Conservation (phyloP, 2,329 filamentous ascomycete genomes). For the Cryphonectria radicalis region DNA sequence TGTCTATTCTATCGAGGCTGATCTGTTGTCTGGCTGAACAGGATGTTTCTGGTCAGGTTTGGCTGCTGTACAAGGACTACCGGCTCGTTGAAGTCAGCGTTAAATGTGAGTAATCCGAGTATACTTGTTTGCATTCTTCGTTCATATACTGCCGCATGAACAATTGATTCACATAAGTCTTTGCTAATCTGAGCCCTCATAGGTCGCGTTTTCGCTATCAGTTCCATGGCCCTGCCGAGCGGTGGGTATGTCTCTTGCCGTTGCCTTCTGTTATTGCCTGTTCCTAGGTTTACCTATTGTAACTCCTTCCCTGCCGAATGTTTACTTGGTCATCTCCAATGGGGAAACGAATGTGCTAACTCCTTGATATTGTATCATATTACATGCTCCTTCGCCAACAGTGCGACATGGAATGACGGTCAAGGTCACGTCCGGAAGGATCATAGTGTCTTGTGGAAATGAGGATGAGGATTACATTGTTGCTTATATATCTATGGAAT, state of each 20-base stretch:
- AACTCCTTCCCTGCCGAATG: not conserved
- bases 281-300: not conserved
- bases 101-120: not conserved
- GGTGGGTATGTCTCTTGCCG: not conserved
- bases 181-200: not conserved
- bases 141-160: not conserved
- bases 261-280: not conserved
- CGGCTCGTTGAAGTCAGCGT: not conserved
- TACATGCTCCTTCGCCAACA: not conserved
- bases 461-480: too few relatives aligned
- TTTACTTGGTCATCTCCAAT: not conserved
- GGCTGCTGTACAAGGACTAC: not conserved
- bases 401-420: not conserved
- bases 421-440: not conserved
- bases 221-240: not conserved
- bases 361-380: not conserved
- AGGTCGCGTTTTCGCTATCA: conserved; percentile 2
- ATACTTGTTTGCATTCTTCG: not conserved
- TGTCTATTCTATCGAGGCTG: not conserved
- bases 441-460: not conserved
- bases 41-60: not conserved
- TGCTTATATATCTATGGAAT: too few relatives aligned
- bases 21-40: not conserved
- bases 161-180: not conserved
- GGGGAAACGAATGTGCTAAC: not conserved